These are phyloP conservation scores for Tillandsia fasciculata DNA, from an alignment of 176 grass and related monocot species.

Conservation along the genomic window DNA sequence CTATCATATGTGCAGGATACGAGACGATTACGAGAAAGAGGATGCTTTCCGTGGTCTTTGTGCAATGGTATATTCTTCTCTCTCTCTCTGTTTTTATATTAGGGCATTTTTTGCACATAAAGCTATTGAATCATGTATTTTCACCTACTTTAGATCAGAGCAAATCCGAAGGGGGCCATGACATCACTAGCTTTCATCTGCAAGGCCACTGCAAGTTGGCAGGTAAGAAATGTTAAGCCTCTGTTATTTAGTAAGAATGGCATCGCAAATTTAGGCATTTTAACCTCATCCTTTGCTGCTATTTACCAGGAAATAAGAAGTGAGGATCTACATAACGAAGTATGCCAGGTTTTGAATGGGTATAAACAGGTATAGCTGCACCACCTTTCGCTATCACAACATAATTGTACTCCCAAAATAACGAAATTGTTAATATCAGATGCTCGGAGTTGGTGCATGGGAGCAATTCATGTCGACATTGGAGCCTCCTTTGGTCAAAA, in stretches of 20 bases:
- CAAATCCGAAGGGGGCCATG: constrained; percentile 56
- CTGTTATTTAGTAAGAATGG: not conserved
- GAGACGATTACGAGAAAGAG: constrained; percentile 99
- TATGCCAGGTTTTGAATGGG: constrained; percentile 76
- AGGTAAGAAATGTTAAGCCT: constrained; percentile 33
- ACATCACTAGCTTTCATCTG: constrained; percentile 61
- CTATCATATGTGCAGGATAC: constrained; percentile 48
- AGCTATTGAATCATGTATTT: not conserved
- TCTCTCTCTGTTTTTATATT: constrained; percentile 7
- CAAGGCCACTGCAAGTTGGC: constrained; percentile 89
- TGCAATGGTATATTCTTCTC: constrained; percentile 52
- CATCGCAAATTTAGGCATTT: not conserved
- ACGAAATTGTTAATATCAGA: constrained; percentile 23
- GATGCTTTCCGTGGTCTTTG: constrained; percentile 90
- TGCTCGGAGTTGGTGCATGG: constrained; percentile 64
- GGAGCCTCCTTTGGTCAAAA: constrained; percentile 56
- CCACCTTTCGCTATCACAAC: not conserved
- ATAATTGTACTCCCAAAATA: not conserved
- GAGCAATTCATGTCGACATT: constrained; percentile 78
- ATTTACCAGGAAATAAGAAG: constrained; percentile 79
- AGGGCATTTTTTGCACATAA: not conserved
- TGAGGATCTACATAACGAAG: constrained; percentile 70
- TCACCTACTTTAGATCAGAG: constrained; percentile 46
- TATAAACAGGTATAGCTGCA: constrained; percentile 75
- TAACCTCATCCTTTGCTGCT: constrained; percentile 2